Base-by-base conservation (phyloP, 2,329 filamentous ascomycete species). In the Trichoderma harzianum region DNA sequence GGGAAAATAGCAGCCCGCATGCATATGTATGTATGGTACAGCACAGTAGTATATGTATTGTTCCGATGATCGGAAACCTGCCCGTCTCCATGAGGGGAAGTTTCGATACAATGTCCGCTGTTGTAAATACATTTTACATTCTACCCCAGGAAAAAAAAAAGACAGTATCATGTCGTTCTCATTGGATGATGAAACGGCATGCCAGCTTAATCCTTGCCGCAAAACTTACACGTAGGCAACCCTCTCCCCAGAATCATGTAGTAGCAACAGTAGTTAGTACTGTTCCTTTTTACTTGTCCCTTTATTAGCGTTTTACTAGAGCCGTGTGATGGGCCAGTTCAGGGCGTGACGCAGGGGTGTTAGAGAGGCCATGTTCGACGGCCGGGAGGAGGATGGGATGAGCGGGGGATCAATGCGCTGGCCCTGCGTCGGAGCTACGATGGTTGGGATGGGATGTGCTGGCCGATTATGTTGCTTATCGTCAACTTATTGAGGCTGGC, bases 391-490 rank as follows among this genome's bases (percentile, higher is more conserved):
- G 28, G 43, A 30, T 30, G 26, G 62, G 26, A n/a, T 6, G 24
- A 36, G 32, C 21, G 64, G 64, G 32, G 11, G 14, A 21, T 39
- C 16, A 39, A 67, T 67, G 64, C 64, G 64, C 18, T 67, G 64
- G 64, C 64, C 64, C 64, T 67, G 64, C 64, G 53, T 67, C 32
- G 67, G 57, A 34, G 32, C 58, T 34, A 66, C 64, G 64, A 21
- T 28, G 36, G 21, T 57, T 34, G 51, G 18, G 57, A 55, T 30
- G 32, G 55, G 51, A 61, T 70, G 67, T 62, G 67, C 53, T 70
- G 67, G 58, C 60, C 47, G 64, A 14, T 26, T 39, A 6, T 18
- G 24, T 32, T 67, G 24, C 51, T 67, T 43, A 67, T 67, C 51
- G 53, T 34, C 28, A 14, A 18, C 34, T 36, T 18, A 34, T 32